Evolutionary conservation across 139 green algal species (phyloP), one percentile per base, ranked within the genome.

Genomic region (Chlamydomonas sphaeroides): DNA sequence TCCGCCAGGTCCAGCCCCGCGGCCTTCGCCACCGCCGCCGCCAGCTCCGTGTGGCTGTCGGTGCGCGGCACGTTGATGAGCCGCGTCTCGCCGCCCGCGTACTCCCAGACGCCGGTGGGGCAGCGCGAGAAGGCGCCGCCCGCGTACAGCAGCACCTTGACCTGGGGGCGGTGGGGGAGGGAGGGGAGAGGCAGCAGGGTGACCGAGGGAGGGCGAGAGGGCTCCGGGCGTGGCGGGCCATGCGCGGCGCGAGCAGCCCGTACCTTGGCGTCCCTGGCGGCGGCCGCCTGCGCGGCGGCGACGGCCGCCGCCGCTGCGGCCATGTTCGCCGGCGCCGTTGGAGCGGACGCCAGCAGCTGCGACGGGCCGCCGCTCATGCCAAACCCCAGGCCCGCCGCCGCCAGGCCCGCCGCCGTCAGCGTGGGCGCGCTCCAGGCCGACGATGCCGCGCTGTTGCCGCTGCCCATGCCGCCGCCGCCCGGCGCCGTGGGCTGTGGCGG

Each of bases 11-110:
- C 41, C 42, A 65, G 25, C 21, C 7, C 21, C 7, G 63, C 42
- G 6, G 75, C 61, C 2, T n/a, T 32, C 17, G 18, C n/a, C 30
- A 84, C 33, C 20, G 77, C 77, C 17, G 23, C 36, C 36, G 45
- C 33, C 65, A 84, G 77, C 35, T 68, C 49, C 35, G 1, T 5
- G 65, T 45, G 59, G 15, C 15, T 17, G n/a, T 61, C 77, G 23
- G 42, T 36, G 17, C 57, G 53, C 8, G 57, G 68, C 15, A 96
- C 17, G 0, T 62, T 65, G 17, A 96, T 78, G 48, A 96, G 90
- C n/a, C 93, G 90, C 17, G 92, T 96, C 86, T 96, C 93, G 0
- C 93, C 93, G 2, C 91, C 90, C 41, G 56, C 33, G 75, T 91
- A 91, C 48, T 78, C 81, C 53, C 56, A 68, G 21, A 57, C 42